Percentiles rank a stretch among this genome's conserved stretches.
Evolutionary conservation across 176 grass and related monocot species (phyloP).

Genomic region (Canna indica): DNA sequence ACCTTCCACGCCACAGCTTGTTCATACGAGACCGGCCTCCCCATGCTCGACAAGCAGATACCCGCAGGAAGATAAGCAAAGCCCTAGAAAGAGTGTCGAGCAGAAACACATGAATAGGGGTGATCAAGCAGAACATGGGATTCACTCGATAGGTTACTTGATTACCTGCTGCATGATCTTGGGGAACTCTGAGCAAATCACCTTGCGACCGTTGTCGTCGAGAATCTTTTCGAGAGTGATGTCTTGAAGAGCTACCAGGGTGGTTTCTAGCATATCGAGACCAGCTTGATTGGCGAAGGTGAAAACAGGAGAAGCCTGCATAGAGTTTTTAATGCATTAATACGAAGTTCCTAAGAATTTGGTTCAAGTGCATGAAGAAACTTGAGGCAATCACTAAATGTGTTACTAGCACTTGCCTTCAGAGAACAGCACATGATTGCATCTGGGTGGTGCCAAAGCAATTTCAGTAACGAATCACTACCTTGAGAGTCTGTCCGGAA

Average conservation of each 20-base stretch:
- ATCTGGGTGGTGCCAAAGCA: conserved; percentile 79
- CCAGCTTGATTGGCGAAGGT: conserved; percentile 89
- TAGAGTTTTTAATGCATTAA: neutral
- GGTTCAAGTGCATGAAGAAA: neutral
- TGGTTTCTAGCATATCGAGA: conserved; percentile 95
- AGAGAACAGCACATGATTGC: conserved; percentile 91
- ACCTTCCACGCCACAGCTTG: conserved; percentile 84
- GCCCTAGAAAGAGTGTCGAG: conserved; percentile 28
- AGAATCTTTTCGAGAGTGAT: conserved; percentile 79
- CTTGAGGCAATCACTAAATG: neutral
- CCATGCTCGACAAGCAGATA: conserved; percentile 82
- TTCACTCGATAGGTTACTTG: neutral
- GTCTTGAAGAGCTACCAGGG: conserved; percentile 79
- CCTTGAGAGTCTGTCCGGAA: conserved; percentile 36
- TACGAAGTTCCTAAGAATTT: neutral
- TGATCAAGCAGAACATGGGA: neutral
- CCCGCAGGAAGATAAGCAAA: conserved; percentile 47
- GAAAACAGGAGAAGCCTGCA: conserved; percentile 82
- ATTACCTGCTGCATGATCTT: conserved; percentile 96
- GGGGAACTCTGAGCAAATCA: conserved; percentile 69
- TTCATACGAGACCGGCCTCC: conserved; percentile 58
- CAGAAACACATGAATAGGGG: neutral
- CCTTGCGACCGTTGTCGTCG: conserved; percentile 68
- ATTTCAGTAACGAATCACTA: conserved; percentile 54
- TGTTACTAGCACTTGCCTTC: conserved; percentile 37